phyloP scores from a whole-genome alignment of 768 basidiomycete species.

The Peribolospora kevripleyi region DNA sequence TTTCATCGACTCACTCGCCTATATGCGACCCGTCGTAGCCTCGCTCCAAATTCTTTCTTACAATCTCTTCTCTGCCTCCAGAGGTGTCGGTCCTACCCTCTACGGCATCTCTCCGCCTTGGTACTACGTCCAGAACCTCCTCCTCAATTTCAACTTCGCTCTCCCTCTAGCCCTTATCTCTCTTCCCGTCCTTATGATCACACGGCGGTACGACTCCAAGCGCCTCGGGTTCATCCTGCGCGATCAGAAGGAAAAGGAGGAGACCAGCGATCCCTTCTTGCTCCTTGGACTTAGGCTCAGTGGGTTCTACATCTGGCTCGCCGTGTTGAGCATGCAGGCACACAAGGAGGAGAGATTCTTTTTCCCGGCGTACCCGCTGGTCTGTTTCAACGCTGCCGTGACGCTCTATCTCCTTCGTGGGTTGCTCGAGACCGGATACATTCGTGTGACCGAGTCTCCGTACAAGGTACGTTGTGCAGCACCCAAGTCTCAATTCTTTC shows the following conservation, averaged over 20 bases:
- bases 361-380: conserved; percentile 72
- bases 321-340: conserved; percentile 49
- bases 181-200: conserved; percentile 50
- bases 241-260: conserved; percentile 34
- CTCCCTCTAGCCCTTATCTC: conserved; percentile 56
- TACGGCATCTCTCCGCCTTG: conserved; percentile 76
- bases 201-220: conserved; percentile 46
- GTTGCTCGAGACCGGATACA: conserved; percentile 55
- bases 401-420: conserved; percentile 60
- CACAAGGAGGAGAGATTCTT: conserved; percentile 99
- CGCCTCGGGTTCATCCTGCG: conserved; percentile 39
- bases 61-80: conserved; percentile 55
- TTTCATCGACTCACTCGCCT: conserved; percentile 59
- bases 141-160: conserved; percentile 81
- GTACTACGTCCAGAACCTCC: conserved; percentile 68
- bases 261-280: conserved; percentile 45
- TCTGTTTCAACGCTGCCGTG: conserved; percentile 89
- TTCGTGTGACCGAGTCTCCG: conserved; percentile 53
- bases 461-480: conserved; percentile 37
- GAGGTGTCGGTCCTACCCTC: conserved; percentile 49
- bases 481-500: background rate
- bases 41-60: conserved; percentile 86
- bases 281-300: conserved; percentile 36
- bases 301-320: conserved; percentile 51
- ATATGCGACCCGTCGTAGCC: conserved; percentile 50